These are phyloP conservation scores for Yarrowia sp. DNA, from an alignment of 805 yeast genomes.

Conservation along the genomic window DNA sequence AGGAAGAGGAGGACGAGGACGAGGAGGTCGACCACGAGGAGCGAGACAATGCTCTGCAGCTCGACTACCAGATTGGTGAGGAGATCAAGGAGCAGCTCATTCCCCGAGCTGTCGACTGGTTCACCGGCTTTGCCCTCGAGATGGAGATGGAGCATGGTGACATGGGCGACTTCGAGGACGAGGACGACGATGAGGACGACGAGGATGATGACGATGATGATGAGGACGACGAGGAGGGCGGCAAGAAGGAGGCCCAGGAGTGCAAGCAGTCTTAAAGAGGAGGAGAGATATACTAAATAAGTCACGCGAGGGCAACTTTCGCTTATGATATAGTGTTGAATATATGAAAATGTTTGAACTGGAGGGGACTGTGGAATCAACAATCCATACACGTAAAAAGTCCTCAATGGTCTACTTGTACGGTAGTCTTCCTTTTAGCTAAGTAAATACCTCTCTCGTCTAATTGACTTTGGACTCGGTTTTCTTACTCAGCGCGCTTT, in stretches of 20 bases:
- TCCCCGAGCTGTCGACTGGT: constrained; percentile 98
- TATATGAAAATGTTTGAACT: constrained; percentile 16
- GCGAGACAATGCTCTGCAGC: constrained; percentile 63
- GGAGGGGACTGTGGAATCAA: too few relatives aligned
- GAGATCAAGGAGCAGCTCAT: constrained; percentile 93
- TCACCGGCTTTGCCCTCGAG: constrained; percentile 94
- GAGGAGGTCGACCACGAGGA: constrained; percentile 73
- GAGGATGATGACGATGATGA: constrained; percentile 69
- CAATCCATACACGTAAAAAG: too few relatives aligned
- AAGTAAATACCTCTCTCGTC: too few relatives aligned
- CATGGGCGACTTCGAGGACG: constrained; percentile 67
- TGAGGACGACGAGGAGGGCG: constrained; percentile 60
- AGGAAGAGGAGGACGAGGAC: constrained; percentile 60
- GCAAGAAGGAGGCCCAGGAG: constrained; percentile 61
- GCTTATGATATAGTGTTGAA: constrained; percentile 27
- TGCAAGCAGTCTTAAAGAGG: constrained; percentile 59
- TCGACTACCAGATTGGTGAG: constrained; percentile 96
- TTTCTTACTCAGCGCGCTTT: background rate
- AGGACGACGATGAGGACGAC: constrained; percentile 64
- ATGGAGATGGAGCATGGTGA: constrained; percentile 69
- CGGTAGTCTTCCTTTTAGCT: too few relatives aligned
- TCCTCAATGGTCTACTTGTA: too few relatives aligned
- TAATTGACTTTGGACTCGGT: too few relatives aligned
- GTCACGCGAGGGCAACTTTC: background rate
- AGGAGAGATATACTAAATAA: constrained; percentile 12